Evolutionary conservation across 352 stramenopile genomes (phyloP), one percentile per base, ranked within the genome.

Genomic region (Phytophthora multivora): DNA sequence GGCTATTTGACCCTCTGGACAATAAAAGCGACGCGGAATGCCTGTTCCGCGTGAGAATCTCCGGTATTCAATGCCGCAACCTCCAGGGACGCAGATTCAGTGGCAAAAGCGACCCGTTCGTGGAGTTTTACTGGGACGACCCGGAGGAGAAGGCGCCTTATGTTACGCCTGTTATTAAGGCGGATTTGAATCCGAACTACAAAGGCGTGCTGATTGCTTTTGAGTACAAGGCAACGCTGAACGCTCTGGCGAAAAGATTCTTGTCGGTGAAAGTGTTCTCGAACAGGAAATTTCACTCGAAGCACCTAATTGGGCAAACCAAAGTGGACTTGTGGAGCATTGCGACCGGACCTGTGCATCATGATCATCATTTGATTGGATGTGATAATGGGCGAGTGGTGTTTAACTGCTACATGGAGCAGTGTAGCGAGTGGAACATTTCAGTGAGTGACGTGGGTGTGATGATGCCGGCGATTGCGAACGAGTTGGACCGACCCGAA

Each of bases 361-460:
- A 96, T 54, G 88, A 96, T 33, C 88, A 96, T 58, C 86, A 96
- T 38, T 69, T 96, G 28, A 73, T 88, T 30, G 88, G 88, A 6
- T 96, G 88, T 47, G 84, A 93, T 25, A 96, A 96, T 55, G 88
- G 88, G 33, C 80, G 88, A 23, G 83, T 96, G 23, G 88, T 96
- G 43, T 96, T 96, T 68, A 96, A 96, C 48, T 94, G 86, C 68
- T 96, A 96, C 73, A 96, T 96, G 88, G 88, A 96, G 53, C 88
- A 96, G 57, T 96, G 88, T 65, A 93, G 79, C 66, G 85, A 94
- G 40, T 96, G 88, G 88, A 93, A 92, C 51, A 96, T 96, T 54
- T 91, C 80, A 0, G 86, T 96, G 39, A 96, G 88, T 52, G 86
- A 96, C 46, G 81, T 96, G 5, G 88, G 86, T 3, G 78, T 96